phyloP scores from a whole-genome alignment of 73 alveolate species.

The Durusdinium trenchii region DNA sequence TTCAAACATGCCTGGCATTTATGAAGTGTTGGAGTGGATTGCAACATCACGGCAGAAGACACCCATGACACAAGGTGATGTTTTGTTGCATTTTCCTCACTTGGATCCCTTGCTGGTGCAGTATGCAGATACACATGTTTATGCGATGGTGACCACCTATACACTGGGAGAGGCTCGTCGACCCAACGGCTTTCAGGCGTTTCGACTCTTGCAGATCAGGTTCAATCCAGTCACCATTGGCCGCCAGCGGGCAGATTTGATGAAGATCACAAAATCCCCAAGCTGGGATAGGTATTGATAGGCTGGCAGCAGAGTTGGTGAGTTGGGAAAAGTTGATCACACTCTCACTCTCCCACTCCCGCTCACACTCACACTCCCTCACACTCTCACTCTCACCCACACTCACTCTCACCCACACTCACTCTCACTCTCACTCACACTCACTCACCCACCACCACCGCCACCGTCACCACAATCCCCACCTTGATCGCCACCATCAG shows the following conservation, averaged over 20 bases:
- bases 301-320: not conserved
- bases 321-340: not conserved
- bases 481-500: too few species aligned
- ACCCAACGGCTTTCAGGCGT: not conserved
- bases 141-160: not conserved
- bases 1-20: not conserved
- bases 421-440: too few species aligned
- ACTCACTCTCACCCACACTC: too few species aligned
- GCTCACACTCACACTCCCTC: too few species aligned
- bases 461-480: too few species aligned
- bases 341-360: too few species aligned
- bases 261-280: not conserved
- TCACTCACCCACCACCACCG: too few species aligned
- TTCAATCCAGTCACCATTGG: conserved; percentile 16
- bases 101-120: not conserved
- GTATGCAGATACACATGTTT: not conserved
- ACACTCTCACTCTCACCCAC: too few species aligned
- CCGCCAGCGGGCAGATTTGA: not conserved
- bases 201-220: not conserved
- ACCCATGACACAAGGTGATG: not conserved
- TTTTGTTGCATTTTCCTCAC: not conserved
- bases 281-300: not conserved
- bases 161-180: not conserved
- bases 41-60: not conserved
- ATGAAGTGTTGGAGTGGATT: not conserved